Percentiles rank a stretch among this genome's conserved stretches.
Evolutionary conservation across 2,329 filamentous ascomycete species (phyloP).

Genomic region (Nothophaeocryptopus gaeumannii): DNA sequence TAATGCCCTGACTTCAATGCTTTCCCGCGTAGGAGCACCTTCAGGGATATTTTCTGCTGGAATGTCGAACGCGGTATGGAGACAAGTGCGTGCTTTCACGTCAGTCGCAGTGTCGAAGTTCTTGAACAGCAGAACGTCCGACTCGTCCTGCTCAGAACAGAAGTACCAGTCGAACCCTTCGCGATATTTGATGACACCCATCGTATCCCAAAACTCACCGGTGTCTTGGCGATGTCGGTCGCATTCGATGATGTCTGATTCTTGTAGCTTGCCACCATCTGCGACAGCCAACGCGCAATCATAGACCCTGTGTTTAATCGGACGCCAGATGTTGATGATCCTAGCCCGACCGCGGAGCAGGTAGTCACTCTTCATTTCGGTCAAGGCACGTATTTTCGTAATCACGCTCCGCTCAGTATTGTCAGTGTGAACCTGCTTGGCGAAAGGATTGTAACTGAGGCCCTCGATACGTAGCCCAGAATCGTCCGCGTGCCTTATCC

Average conservation of each 20-base stretch:
- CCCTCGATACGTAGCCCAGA: conserved; percentile 24
- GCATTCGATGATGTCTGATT: conserved; percentile 22
- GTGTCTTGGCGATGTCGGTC: conserved; percentile 22
- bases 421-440: conserved; percentile 31
- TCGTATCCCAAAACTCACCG: conserved; percentile 14
- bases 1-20: conserved; percentile 29
- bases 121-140: conserved; percentile 17
- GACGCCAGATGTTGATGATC: conserved; percentile 21
- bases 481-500: conserved; percentile 26
- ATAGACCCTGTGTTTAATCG: conserved; percentile 15
- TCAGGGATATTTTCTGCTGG: conserved; percentile 19
- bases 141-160: conserved; percentile 29
- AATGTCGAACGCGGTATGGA: conserved; percentile 30
- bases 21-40: conserved; percentile 25
- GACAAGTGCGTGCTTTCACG: conserved; percentile 19
- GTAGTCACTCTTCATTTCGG: conserved; percentile 28
- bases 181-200: conserved; percentile 25
- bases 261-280: conserved; percentile 24
- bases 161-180: conserved; percentile 31
- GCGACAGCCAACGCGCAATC: conserved; percentile 28
- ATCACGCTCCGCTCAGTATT: conserved; percentile 30
- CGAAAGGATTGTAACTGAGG: conserved; percentile 30
- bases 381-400: conserved; percentile 25
- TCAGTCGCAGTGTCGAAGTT: conserved; percentile 18
- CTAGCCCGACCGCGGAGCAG: conserved; percentile 10